Evolutionary conservation across 495 filamentous ascomycete species (phyloP), one percentile per base, ranked within the genome.

Genomic region (Annulohypoxylon maeteangense): DNA sequence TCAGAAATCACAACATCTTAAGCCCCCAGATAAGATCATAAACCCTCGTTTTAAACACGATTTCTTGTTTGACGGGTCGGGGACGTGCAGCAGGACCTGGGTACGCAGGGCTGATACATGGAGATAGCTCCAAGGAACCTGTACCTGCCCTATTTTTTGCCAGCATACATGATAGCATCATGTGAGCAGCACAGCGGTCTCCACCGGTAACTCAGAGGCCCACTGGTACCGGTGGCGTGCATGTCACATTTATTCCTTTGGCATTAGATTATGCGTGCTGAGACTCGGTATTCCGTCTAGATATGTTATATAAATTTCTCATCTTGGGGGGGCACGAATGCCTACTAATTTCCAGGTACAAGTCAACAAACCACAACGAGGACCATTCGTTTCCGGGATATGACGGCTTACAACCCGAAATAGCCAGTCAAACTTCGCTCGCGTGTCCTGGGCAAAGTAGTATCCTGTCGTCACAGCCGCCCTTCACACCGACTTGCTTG

Each of bases 71-170:
- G 40, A 44, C 64, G 44, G 29, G 38, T 12, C 65, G 56, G 70
- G 22, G 55, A 62, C 45, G 50, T 48, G 56, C 60, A 73, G 50
- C 64, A 50, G 20, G 57, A 64, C 42, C 58, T 22, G 31, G 45
- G 54, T 32, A 27, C n/a, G 27, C 56, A 73, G 59, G 65, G 61
- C 70, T 72, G 58, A 62, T 22, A 59, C 50, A 64, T 27, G 56
- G 45, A 45, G 57, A 56, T 12, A 23, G n/a, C 36, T 54, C 7
- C 23, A 65, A 67, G 32, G 40, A 57, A 55, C 11, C 27, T 59
- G 36, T 42, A 3, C 34, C 36, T 53, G 57, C 31, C 54, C 48
- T 61, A 56, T 63, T 50, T 57, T 16, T 48, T 61, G 27, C 38
- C 57, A 29, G 61, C 29, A 32, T 55, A 59, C 45, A 62, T 40